A percentile compares a stretch with the other conserved stretches of the same genome.
Evolutionary conservation across 1,139 yeast genomes (phyloP).

Genomic region (Hansenula lynferdii): DNA sequence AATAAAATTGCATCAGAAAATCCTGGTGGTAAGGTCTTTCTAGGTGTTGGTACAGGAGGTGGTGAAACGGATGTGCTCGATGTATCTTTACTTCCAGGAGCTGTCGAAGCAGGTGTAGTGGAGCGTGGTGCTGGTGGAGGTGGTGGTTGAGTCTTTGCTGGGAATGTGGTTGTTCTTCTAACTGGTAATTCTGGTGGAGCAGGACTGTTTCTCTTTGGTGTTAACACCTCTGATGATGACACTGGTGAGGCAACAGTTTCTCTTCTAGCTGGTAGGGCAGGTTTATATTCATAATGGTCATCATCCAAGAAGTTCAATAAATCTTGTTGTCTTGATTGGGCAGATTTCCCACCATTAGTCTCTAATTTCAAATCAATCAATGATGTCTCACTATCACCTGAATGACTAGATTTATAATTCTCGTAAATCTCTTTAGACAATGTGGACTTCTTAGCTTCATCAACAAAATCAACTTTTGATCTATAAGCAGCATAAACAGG

Average conservation of each 20-base stretch:
- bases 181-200: conserved; percentile 23
- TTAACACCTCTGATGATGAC: conserved; percentile 6
- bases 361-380: conserved; percentile 11
- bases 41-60: conserved; percentile 19
- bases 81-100: neutral
- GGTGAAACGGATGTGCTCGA: conserved; percentile 6
- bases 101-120: conserved; percentile 10
- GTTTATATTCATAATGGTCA: conserved; percentile 7
- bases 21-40: conserved; percentile 21
- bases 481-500: conserved; percentile 81
- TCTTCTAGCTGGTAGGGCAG: conserved; percentile 10
- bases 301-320: conserved; percentile 10
- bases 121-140: conserved; percentile 7
- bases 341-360: conserved; percentile 1
- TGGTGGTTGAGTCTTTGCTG: conserved; percentile 8
- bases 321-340: conserved; percentile 1
- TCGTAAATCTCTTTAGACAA: conserved; percentile 49
- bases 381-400: conserved; percentile 6
- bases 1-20: conserved; percentile 16
- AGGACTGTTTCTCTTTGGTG: neutral
- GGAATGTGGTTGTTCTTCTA: conserved; percentile 13
- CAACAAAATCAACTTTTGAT: conserved; percentile 60
- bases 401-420: conserved; percentile 33
- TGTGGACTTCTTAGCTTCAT: conserved; percentile 47
- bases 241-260: conserved; percentile 6